Conservation (phyloP, 805 yeast species). For the Sugiyamaella americana region DNA sequence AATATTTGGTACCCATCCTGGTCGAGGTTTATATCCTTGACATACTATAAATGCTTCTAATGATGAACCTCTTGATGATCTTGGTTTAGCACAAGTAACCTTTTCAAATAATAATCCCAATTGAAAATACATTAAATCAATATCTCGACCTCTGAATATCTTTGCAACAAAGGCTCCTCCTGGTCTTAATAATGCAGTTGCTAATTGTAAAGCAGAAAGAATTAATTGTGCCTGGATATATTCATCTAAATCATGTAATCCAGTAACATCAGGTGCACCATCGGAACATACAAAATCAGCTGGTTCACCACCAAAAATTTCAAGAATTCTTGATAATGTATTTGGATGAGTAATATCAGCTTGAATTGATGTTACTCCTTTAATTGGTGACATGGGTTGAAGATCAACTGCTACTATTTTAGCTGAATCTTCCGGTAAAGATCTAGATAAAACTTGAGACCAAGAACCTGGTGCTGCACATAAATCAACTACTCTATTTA, state of each 20-base stretch:
- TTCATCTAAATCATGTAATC: conserved; percentile 93
- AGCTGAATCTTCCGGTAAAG: conserved; percentile 38
- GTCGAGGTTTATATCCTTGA: conserved; percentile 75
- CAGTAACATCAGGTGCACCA: conserved; percentile 99
- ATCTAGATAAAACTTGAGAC: conserved; percentile 88
- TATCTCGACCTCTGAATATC: conserved; percentile 93
- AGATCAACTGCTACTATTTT: conserved; percentile 91
- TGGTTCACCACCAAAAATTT: conserved; percentile 80
- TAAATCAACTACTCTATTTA: conserved; percentile 82
- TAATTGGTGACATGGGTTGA: conserved; percentile 97
- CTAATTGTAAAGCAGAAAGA: conserved; percentile 82
- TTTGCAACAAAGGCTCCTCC: conserved; percentile 96
- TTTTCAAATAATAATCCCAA: conserved; percentile 76
- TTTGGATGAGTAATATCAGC: conserved; percentile 97
- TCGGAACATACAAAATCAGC: conserved; percentile 96
- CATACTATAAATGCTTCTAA: conserved; percentile 93
- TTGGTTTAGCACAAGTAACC: conserved; percentile 93
- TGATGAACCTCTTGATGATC: conserved; percentile 92
- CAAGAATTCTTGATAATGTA: conserved; percentile 68
- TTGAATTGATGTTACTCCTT: conserved; percentile 81
- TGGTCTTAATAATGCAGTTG: conserved; percentile 79
- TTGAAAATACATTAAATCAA: conserved; percentile 90
- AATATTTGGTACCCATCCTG: conserved; percentile 66
- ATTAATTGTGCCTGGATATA: conserved; percentile 94
- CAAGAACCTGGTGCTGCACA: conserved; percentile 99